Evolutionary conservation across 192 early-diverging fungal genomes (phyloP), one percentile per base, ranked within the genome.

Genomic region (Gorgonomyces haynaldii): DNA sequence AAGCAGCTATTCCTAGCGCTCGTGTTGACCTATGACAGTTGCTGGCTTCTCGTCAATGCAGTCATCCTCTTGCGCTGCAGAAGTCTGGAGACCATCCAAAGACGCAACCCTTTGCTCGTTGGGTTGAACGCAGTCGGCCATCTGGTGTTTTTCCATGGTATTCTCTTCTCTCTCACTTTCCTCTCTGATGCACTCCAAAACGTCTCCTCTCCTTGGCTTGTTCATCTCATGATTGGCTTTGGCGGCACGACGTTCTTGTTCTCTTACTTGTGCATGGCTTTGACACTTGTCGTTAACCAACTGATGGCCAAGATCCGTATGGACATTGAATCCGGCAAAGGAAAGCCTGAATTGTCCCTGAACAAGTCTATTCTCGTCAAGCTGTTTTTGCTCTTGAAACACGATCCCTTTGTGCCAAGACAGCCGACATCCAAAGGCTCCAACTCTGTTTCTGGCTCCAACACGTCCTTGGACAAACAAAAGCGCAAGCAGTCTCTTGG

Each of bases 351-450:
- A 23, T 41, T 41, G 21, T 19, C 20, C 25, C 25, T 23, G 13
- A 23, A 19, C 21, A 19, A 41, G 15, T 23, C 25, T 13, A 41
- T 13, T 8, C 20, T 41, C 13, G 24, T 41, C n/a, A 41, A 41
- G n/a, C 20, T 41, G 24, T 41, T 41, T 22, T 23, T 41, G 39
- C 39, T 23, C 5, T 41, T 41, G 39, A 41, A 41, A 22, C 39
- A 41, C 1, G 39, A 41, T 41, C 39, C 39, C 5, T 41, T 41
- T 41, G 39, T n/a, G n/a, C n/a, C n/a, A n/a, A n/a, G n/a, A n/a
- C n/a, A n/a, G n/a, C n/a, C n/a, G n/a, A n/a, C n/a, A n/a, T n/a
- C n/a, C n/a, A n/a, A n/a, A n/a, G n/a, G n/a, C n/a, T n/a, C n/a
- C n/a, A n/a, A n/a, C n/a, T n/a, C n/a, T n/a, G n/a, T n/a, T n/a